These are phyloP conservation scores for Kwoniella bestiolae DNA, from an alignment of 768 basidiomycete genomes.

Conservation along the genomic window DNA sequence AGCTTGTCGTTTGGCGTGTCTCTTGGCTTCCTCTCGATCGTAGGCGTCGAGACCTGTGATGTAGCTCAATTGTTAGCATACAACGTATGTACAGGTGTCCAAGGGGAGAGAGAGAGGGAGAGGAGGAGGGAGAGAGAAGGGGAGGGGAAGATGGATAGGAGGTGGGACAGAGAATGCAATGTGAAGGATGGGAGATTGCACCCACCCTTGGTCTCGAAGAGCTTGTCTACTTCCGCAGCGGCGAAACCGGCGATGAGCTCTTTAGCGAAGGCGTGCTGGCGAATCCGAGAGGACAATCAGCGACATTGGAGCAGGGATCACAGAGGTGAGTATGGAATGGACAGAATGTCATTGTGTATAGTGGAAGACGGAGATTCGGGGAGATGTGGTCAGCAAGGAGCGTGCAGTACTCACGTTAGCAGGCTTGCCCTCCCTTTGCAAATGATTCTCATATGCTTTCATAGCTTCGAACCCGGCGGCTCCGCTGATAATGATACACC, in stretches of 20 bases:
- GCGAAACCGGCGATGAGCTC: conserved; percentile 58
- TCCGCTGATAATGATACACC: conserved; percentile 32
- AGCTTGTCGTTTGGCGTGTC: conserved; percentile 48
- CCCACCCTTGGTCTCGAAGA: conserved; percentile 59
- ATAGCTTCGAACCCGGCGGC: conserved; percentile 60
- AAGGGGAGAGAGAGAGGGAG: too few relatives aligned
- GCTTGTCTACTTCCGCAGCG: conserved; percentile 58
- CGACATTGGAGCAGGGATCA: too few relatives aligned
- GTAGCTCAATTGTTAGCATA: neutral
- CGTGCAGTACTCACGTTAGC: conserved; percentile 48
- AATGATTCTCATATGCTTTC: conserved; percentile 58
- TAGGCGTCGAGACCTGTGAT: conserved; percentile 50
- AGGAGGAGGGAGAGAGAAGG: too few relatives aligned
- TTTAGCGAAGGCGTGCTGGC: conserved; percentile 53
- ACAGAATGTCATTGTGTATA: too few relatives aligned
- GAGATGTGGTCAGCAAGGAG: too few relatives aligned
- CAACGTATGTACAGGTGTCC: neutral
- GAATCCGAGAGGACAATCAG: neutral
- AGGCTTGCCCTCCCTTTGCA: conserved; percentile 55
- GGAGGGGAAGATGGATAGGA: too few relatives aligned
- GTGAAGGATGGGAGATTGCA: too few relatives aligned
- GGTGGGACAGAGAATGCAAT: too few relatives aligned
- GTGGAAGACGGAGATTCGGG: too few relatives aligned
- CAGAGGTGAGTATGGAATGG: too few relatives aligned
- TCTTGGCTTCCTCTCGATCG: conserved; percentile 54